Conservation (phyloP, 176 grass and related monocot species). For the Oryza punctata region DNA sequence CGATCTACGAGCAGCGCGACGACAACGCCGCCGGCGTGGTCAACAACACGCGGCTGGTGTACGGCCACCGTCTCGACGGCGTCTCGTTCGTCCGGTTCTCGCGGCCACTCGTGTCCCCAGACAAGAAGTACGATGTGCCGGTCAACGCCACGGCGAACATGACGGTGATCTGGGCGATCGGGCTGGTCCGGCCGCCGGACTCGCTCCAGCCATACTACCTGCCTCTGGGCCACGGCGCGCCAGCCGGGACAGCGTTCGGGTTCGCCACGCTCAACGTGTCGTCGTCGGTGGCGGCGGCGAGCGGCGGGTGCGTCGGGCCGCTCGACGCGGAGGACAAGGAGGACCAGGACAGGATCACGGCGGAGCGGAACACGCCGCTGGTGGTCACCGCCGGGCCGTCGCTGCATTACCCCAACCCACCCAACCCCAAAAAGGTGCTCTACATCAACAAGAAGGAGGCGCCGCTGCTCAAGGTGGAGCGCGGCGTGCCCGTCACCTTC, state of each 20-base stretch:
- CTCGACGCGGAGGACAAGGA: slow-evolving; percentile 93
- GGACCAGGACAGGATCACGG: slow-evolving; percentile 78
- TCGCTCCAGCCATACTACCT: slow-evolving; percentile 80
- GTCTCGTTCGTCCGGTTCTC: slow-evolving; percentile 80
- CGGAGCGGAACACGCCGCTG: slow-evolving; percentile 77
- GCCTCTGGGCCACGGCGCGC: slow-evolving; percentile 66
- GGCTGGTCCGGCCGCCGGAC: slow-evolving; percentile 78
- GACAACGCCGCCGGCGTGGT: slow-evolving; percentile 28
- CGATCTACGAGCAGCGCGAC: slow-evolving; percentile 55
- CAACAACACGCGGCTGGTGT: slow-evolving; percentile 77
- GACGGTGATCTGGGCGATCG: slow-evolving; percentile 86
- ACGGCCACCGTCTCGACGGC: slow-evolving; percentile 82
- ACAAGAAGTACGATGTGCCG: slow-evolving; percentile 69
- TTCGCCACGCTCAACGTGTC: slow-evolving; percentile 71
- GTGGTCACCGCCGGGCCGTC: slow-evolving; percentile 61
- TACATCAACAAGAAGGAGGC: slow-evolving; percentile 99
- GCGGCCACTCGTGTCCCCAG: slow-evolving; percentile 54
- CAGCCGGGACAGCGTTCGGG: slow-evolving; percentile 49
- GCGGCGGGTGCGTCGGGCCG: slow-evolving; percentile 58
- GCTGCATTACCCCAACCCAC: slow-evolving; percentile 84
- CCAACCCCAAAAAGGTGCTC: slow-evolving; percentile 72
- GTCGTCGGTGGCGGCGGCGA: not conserved
- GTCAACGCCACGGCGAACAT: slow-evolving; percentile 59
- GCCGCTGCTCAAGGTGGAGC: slow-evolving; percentile 89
- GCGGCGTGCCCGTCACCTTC: slow-evolving; percentile 92